Conservation (phyloP, 1,284 basidiomycete genomes). For the Rhodotorula mucilaginosa region DNA sequence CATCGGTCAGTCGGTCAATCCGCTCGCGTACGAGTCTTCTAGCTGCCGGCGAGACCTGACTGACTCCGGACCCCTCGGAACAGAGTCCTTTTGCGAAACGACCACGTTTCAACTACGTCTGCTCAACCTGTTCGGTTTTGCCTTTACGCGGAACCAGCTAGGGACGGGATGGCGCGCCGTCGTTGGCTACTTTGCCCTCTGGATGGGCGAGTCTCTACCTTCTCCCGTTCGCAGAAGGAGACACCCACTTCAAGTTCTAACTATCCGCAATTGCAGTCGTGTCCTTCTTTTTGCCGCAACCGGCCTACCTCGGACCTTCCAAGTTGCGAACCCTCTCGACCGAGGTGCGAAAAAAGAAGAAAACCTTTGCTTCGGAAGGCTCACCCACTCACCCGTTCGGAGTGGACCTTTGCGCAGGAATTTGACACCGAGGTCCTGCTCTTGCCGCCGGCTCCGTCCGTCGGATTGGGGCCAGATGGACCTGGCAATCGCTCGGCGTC, state of each 20-base stretch:
- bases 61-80: not conserved
- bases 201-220: slow-evolving; percentile 23
- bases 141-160: slow-evolving; percentile 12
- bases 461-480: not conserved
- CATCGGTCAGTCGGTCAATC: slow-evolving; percentile 1
- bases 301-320: slow-evolving; percentile 29
- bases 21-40: too few species aligned
- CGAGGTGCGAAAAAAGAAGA: slow-evolving; percentile 14
- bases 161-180: not conserved
- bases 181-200: slow-evolving; percentile 9
- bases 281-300: slow-evolving; percentile 34
- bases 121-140: slow-evolving; percentile 29
- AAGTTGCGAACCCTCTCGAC: not conserved
- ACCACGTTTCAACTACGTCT: slow-evolving; percentile 24
- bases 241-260: not conserved
- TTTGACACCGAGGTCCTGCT: slow-evolving; percentile 31
- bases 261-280: slow-evolving; percentile 5
- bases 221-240: too few species aligned
- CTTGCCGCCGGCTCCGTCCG: slow-evolving; percentile 15
- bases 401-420: slow-evolving; percentile 1
- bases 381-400: not conserved
- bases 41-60: too few species aligned
- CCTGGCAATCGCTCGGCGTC: too few species aligned
- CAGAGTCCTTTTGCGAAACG: slow-evolving; percentile 21
- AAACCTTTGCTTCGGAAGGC: slow-evolving; percentile 6